phyloP scores from a whole-genome alignment of 192 early-diverging fungal genomes.

The Tieghemiomyces parasiticus region DNA sequence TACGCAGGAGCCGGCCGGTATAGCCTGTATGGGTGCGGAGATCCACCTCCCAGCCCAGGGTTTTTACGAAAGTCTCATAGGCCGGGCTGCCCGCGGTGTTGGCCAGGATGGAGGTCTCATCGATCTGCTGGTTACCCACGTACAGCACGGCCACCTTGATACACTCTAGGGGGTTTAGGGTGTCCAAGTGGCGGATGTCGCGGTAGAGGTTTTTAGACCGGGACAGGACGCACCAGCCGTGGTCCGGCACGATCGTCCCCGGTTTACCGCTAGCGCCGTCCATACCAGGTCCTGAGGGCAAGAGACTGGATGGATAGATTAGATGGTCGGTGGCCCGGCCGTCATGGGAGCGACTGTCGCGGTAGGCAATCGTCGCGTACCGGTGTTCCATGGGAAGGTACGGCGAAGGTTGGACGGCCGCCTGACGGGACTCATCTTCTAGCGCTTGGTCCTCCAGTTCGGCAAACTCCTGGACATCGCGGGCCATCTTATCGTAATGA shows the following conservation, averaged over 20 bases:
- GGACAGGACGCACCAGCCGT: neutral
- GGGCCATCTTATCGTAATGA: too few relatives aligned
- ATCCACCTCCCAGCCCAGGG: constrained; percentile 89
- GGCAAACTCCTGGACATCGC: too few relatives aligned
- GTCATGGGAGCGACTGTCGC: too few relatives aligned
- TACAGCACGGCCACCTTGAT: constrained; percentile 87
- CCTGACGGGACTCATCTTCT: too few relatives aligned
- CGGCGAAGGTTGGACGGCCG: too few relatives aligned
- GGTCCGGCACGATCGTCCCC: neutral
- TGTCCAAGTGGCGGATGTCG: neutral
- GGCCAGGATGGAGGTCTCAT: constrained; percentile 68
- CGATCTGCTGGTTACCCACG: constrained; percentile 81
- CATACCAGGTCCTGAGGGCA: too few relatives aligned
- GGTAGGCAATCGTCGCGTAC: too few relatives aligned
- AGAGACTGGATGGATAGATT: too few relatives aligned
- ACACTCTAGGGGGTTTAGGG: constrained; percentile 31
- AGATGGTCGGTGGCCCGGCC: too few relatives aligned
- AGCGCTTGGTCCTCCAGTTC: too few relatives aligned
- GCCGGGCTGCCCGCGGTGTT: constrained; percentile 55
- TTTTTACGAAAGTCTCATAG: constrained; percentile 74
- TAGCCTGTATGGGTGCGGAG: constrained; percentile 72
- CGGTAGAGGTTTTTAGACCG: neutral
- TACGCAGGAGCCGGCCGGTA: constrained; percentile 71
- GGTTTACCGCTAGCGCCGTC: too few relatives aligned
- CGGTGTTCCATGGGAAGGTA: too few relatives aligned